Evolutionary conservation across 2,329 filamentous ascomycete species (phyloP), one percentile per base, ranked within the genome.

Genomic region (Beauveria bassiana): DNA sequence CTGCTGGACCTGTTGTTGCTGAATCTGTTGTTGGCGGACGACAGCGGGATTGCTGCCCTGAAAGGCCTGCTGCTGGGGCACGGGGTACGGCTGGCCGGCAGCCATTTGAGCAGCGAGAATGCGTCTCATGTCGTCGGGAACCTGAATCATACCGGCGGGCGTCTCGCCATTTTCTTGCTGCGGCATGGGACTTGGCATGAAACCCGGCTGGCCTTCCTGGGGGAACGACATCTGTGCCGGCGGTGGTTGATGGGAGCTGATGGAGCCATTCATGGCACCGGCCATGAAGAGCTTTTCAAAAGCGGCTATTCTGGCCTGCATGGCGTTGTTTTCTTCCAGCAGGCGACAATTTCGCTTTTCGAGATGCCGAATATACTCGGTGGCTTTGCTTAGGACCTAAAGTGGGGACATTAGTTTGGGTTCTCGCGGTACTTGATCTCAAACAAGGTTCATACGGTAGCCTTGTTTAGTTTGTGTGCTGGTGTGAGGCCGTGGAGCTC

Each of bases 391-490:
- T 49, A 98, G 77, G 56, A 98, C 83, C 82, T 86, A n/a, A 52
- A 31, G 8, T 22, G 18, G 38, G 18, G 49, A 34, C 16, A 57
- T 65, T 47, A 66, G 64, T 16, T 22, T 22, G 18, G 8, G 34
- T 28, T 26, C 18, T 26, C 18, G 22, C 43, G 49, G 12, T 38
- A 26, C 59, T 57, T 24, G 50, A 8, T 45, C 10, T 49, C 16
- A 16, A 18, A 43, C 14, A 28, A 40, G 38, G 31, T 66, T 66
- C 73, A 70, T 74, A 87, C 91, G 2, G 93, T 97, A n/a, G 93
- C 93, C 74, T 98, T 98, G 79, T 98, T 98, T 31, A 97, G 79
- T 74, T 98, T 98, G 77, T 96, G 93, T 6, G 92, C 91, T 1
- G 92, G 90, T 2, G 91, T 88, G 57, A 95, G 78, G 57, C 91